These are phyloP conservation scores for Tricholoma matsutake DNA, from an alignment of 768 basidiomycete genomes.

Conservation along the genomic window DNA sequence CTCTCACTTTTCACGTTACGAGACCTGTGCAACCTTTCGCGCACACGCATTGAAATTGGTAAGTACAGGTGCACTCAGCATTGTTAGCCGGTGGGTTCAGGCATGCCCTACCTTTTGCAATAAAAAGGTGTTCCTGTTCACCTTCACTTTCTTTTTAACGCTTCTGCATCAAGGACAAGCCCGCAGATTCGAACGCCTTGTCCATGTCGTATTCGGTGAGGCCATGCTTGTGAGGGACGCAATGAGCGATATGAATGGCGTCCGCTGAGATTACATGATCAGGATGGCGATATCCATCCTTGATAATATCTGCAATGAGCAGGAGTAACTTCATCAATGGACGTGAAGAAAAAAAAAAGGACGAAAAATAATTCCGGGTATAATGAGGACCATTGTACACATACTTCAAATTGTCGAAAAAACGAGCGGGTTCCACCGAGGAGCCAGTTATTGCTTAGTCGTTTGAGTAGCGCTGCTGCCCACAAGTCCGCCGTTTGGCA, in stretches of 20 bases:
- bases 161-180: conserved; percentile 42
- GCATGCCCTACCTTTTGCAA: conserved; percentile 56
- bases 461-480: conserved; percentile 43
- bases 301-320: conserved; percentile 50
- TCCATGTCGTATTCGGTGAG: conserved; percentile 48
- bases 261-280: not conserved
- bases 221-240: conserved; percentile 45
- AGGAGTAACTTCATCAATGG: conserved; percentile 52
- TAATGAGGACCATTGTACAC: not conserved
- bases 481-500: conserved; percentile 34
- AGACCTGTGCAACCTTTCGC: too few relatives aligned
- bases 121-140: conserved; percentile 37
- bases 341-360: too few relatives aligned
- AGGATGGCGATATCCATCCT: conserved; percentile 6
- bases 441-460: conserved; percentile 29
- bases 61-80: too few relatives aligned
- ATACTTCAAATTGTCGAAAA: not conserved
- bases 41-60: too few relatives aligned
- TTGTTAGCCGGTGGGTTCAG: too few relatives aligned
- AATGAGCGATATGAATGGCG: too few relatives aligned
- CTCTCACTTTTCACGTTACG: too few relatives aligned
- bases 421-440: not conserved
- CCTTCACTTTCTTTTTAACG: conserved; percentile 8
- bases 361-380: too few relatives aligned
- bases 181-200: conserved; percentile 49